Conservation (phyloP, 1,284 basidiomycete species). For the Tausonia pullulans region DNA sequence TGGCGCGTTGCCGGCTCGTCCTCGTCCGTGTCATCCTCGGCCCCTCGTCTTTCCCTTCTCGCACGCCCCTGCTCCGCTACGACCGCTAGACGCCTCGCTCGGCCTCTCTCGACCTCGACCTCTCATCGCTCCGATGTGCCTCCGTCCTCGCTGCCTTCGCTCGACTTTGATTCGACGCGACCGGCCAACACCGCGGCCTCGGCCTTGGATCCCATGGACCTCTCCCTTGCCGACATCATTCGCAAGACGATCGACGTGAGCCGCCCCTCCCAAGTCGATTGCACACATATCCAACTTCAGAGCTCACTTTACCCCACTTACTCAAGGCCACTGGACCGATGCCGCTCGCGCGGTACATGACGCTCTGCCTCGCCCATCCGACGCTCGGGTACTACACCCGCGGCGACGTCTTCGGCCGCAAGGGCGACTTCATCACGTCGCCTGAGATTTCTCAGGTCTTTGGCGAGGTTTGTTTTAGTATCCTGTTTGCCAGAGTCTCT, state of each 20-base stretch:
- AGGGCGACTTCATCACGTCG: constrained; percentile 91
- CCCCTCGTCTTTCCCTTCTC: too few species aligned
- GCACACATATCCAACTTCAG: not conserved
- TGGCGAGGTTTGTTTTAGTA: constrained; percentile 61
- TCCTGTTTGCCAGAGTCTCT: not conserved
- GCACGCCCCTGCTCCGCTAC: too few species aligned
- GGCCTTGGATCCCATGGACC: not conserved
- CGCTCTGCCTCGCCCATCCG: constrained; percentile 74
- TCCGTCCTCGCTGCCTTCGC: not conserved
- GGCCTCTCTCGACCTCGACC: too few species aligned
- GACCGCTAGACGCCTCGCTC: too few species aligned
- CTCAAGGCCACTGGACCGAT: constrained; percentile 71
- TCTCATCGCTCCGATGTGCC: not conserved
- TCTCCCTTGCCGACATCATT: constrained; percentile 11
- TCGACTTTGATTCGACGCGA: constrained; percentile 8
- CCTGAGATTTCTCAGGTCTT: constrained; percentile 96
- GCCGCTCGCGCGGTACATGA: constrained; percentile 76
- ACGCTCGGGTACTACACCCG: constrained; percentile 76
- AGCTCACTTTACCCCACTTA: not conserved
- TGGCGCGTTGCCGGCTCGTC: too few species aligned
- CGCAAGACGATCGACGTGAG: constrained; percentile 15
- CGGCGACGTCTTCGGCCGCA: constrained; percentile 68
- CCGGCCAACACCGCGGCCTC: not conserved
- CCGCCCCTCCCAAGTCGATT: not conserved
- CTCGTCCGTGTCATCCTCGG: too few species aligned